A percentile compares a stretch with the other conserved stretches of the same genome.
Conservation (phyloP, 2,329 filamentous ascomycete species). For the Albifimbria verrucaria region DNA sequence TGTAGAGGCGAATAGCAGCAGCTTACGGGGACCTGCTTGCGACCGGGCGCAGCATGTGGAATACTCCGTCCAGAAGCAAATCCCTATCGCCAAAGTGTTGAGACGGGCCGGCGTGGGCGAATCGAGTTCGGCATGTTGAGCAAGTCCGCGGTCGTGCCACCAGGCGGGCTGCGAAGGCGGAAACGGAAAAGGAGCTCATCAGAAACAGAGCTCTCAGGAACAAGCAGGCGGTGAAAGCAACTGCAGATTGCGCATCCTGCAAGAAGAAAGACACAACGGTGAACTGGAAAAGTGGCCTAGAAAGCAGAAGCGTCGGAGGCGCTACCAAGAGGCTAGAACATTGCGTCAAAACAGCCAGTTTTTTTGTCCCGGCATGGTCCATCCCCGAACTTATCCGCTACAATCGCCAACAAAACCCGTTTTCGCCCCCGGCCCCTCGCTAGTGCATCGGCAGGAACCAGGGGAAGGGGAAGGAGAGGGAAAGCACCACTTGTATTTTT, state of each 20-base stretch:
- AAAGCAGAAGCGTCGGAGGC: neutral
- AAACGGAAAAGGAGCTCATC: slow-evolving; percentile 41
- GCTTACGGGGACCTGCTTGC: slow-evolving; percentile 21
- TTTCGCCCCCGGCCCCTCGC: neutral
- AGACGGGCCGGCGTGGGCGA: slow-evolving; percentile 26
- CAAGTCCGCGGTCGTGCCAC: slow-evolving; percentile 43
- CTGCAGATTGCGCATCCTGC: neutral
- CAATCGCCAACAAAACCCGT: slow-evolving; percentile 1
- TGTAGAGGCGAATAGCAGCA: slow-evolving; percentile 47
- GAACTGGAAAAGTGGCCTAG: no score
- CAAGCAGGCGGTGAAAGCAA: slow-evolving; percentile 1
- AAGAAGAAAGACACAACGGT: neutral
- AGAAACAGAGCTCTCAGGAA: slow-evolving; percentile 13
- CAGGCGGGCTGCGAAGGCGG: slow-evolving; percentile 34
- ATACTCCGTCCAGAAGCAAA: slow-evolving; percentile 26
- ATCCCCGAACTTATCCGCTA: neutral
- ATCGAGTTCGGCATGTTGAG: slow-evolving; percentile 40
- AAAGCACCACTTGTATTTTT: no score
- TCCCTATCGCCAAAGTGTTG: slow-evolving; percentile 19
- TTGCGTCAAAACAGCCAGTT: neutral
- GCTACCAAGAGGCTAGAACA: neutral
- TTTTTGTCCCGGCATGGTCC: neutral
- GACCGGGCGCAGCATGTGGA: slow-evolving; percentile 16
- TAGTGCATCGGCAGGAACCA: neutral
- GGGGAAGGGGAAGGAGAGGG: no score